A percentile compares a stretch with the other conserved stretches of the same genome.
Conservation (phyloP, 2,329 filamentous ascomycete genomes). For the Ceratocystis lukuohia region DNA sequence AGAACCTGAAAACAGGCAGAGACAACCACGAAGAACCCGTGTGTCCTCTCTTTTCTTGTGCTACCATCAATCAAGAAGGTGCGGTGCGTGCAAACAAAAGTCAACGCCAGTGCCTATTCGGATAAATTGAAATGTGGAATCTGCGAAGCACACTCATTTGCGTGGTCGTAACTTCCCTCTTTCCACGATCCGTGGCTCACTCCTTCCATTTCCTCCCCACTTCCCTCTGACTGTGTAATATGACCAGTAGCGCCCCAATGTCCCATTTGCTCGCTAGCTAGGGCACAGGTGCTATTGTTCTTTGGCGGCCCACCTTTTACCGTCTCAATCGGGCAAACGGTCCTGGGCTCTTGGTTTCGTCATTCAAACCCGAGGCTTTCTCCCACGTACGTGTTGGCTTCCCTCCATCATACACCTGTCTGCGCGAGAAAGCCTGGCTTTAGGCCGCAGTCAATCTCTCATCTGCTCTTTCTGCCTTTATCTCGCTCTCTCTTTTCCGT, state of each 20-base stretch:
- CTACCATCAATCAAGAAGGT: not conserved
- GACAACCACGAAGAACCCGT: not conserved
- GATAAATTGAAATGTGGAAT: not conserved
- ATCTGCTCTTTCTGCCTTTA: not conserved
- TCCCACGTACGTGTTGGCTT: not conserved
- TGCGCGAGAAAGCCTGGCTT: no score
- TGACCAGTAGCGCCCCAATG: not conserved
- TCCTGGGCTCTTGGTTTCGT: not conserved
- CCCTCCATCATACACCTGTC: no score
- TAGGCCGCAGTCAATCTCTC: not conserved
- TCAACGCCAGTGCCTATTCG: not conserved
- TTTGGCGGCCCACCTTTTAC: not conserved
- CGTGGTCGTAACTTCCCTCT: not conserved
- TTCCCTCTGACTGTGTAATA: not conserved
- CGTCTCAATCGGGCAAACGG: not conserved
- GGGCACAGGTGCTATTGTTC: not conserved
- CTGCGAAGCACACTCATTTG: not conserved
- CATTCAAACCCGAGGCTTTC: not conserved
- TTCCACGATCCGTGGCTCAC: not conserved
- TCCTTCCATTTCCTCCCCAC: not conserved
- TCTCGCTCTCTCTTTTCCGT: not conserved
- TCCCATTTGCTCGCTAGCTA: not conserved
- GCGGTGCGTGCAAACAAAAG: not conserved
- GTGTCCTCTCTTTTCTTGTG: conserved; percentile 3
- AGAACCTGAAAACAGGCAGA: not conserved